Evolutionary conservation across 1,284 basidiomycete genomes (phyloP).

Genomic region (Kwoniella shivajii): DNA sequence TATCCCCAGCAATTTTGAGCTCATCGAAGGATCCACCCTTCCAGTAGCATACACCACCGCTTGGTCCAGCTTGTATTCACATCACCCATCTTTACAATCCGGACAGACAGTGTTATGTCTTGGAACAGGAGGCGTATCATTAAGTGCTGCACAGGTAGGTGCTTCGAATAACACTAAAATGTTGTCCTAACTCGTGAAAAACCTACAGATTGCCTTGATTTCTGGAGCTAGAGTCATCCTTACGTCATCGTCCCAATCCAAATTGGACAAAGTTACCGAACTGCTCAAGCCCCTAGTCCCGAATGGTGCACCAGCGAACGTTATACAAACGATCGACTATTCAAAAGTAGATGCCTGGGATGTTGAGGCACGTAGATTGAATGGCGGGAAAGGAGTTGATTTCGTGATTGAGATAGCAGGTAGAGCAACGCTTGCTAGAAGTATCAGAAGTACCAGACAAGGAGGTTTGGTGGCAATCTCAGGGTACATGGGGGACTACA

Average conservation of each 20-base stretch:
- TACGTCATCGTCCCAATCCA: constrained; percentile 52
- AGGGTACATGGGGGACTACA: constrained; percentile 37
- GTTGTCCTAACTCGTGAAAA: neutral
- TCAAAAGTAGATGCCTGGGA: constrained; percentile 51
- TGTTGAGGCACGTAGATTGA: constrained; percentile 45
- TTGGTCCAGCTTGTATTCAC: constrained; percentile 54
- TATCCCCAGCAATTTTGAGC: constrained; percentile 50
- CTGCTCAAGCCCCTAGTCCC: constrained; percentile 36
- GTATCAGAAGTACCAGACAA: constrained; percentile 32
- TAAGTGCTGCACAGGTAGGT: constrained; percentile 52
- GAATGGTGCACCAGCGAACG: constrained; percentile 19
- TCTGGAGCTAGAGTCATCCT: constrained; percentile 51
- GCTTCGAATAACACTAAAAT: neutral
- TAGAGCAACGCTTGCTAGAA: constrained; percentile 37
- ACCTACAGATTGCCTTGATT: constrained; percentile 41
- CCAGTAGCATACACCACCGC: constrained; percentile 53
- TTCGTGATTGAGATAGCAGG: constrained; percentile 50
- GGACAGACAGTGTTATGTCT: constrained; percentile 54
- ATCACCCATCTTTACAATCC: constrained; percentile 46
- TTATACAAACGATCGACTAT: constrained; percentile 45
- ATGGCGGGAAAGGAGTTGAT: constrained; percentile 42
- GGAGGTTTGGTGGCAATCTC: constrained; percentile 43
- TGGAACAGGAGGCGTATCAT: constrained; percentile 57
- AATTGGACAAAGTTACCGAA: constrained; percentile 43
- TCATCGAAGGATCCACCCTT: constrained; percentile 51